Evolutionary conservation across 2,329 filamentous ascomycete species (phyloP).

Genomic region (Botrytis byssoidea): DNA sequence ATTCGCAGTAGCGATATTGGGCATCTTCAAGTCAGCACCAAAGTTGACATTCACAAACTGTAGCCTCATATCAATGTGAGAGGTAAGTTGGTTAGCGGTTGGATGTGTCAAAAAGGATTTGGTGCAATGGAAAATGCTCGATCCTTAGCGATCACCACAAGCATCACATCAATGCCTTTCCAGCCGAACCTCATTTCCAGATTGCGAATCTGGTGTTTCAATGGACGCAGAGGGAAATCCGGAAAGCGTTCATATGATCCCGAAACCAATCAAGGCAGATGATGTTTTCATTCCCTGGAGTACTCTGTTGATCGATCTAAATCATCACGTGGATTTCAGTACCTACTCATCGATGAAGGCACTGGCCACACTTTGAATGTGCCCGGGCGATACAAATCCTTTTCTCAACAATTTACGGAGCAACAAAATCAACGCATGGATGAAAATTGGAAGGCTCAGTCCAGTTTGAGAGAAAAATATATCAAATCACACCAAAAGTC

Average conservation of each 20-base stretch:
- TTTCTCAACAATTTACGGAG: not conserved
- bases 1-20: not conserved
- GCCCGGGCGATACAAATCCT: not conserved
- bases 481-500: not conserved
- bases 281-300: not conserved
- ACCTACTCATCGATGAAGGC: not conserved
- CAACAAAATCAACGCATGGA: not conserved
- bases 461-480: not conserved
- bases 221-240: not conserved
- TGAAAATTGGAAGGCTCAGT: not conserved
- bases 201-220: not conserved
- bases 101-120: not conserved
- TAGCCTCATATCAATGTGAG: not conserved
- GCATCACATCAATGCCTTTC: not conserved
- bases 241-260: not conserved
- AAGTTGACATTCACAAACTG: not conserved
- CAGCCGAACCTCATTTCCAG: not conserved
- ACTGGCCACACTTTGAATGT: not conserved
- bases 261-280: not conserved
- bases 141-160: not conserved
- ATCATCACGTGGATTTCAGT: not conserved
- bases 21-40: not conserved
- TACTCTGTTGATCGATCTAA: not conserved
- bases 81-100: not conserved
- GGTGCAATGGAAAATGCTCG: not conserved